These are phyloP conservation scores for Platanthera guangdongensis DNA, from an alignment of 106 monocot genomes.

Conservation along the genomic window DNA sequence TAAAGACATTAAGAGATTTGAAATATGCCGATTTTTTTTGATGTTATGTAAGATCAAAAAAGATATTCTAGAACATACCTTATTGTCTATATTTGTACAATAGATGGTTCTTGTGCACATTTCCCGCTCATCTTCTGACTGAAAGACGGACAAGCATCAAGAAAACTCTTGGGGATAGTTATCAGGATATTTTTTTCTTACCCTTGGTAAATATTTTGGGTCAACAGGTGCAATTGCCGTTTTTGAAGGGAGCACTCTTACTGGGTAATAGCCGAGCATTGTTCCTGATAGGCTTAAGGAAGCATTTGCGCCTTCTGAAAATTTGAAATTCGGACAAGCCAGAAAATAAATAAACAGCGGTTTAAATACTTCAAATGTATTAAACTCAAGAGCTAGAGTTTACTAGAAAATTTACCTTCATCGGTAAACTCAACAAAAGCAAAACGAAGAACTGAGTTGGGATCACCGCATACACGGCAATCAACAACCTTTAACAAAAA, in stretches of 20 bases:
- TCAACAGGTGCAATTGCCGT: conserved; percentile 46
- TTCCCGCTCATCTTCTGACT: conserved; percentile 49
- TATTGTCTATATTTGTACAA: conserved; percentile 50
- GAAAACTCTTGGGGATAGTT: background rate
- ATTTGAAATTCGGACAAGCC: background rate
- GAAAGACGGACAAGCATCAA: background rate
- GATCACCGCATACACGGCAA: conserved; percentile 47
- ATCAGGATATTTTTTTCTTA: background rate
- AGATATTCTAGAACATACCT: conserved; percentile 17
- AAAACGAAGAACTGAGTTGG: conserved; percentile 47
- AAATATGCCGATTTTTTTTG: background rate
- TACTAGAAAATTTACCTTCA: conserved; percentile 24
- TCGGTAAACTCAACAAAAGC: conserved; percentile 44
- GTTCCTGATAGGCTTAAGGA: conserved; percentile 34
- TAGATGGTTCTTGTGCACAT: conserved; percentile 41
- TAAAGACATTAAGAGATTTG: background rate
- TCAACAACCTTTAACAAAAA: conserved; percentile 27
- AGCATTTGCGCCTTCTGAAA: conserved; percentile 37
- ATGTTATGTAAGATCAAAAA: background rate
- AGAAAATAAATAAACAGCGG: background rate
- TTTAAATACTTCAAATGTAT: background rate
- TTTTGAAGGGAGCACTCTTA: conserved; percentile 47
- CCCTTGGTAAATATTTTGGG: conserved; percentile 31
- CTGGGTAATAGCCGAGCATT: conserved; percentile 44
- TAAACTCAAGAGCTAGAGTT: background rate